phyloP scores from a whole-genome alignment of 805 yeast genomes.

The Helenozyma baotianmanensis region DNA sequence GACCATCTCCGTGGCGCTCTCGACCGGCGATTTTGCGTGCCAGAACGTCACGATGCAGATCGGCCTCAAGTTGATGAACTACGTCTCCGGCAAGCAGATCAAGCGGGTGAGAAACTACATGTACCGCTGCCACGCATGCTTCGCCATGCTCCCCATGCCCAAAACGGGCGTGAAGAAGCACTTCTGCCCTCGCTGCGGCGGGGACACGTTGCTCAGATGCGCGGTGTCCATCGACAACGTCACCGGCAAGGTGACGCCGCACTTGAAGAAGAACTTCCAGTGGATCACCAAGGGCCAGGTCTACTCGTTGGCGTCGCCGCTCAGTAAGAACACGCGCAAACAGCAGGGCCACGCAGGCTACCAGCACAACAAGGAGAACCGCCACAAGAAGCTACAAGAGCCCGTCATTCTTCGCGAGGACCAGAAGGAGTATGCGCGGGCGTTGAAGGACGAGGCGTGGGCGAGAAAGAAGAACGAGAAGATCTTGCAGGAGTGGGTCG shows the following conservation, averaged over 20 bases:
- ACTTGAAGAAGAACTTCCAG: slow-evolving; percentile 84
- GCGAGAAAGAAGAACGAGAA: slow-evolving; percentile 82
- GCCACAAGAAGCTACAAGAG: slow-evolving; percentile 44
- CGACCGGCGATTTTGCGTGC: slow-evolving; percentile 96
- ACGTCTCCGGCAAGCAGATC: slow-evolving; percentile 79
- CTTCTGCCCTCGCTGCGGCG: slow-evolving; percentile 95
- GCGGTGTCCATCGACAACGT: slow-evolving; percentile 78
- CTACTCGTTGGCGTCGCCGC: slow-evolving; percentile 82
- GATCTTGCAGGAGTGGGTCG: slow-evolving; percentile 80
- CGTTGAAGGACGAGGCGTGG: slow-evolving; percentile 85
- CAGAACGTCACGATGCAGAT: slow-evolving; percentile 92
- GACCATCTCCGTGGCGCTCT: slow-evolving; percentile 68
- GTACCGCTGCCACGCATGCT: slow-evolving; percentile 97
- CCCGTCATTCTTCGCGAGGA: slow-evolving; percentile 76
- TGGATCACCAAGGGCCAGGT: slow-evolving; percentile 89
- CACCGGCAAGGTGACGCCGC: slow-evolving; percentile 83
- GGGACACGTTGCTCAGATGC: slow-evolving; percentile 82
- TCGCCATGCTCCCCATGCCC: slow-evolving; percentile 73
- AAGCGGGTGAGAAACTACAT: slow-evolving; percentile 83
- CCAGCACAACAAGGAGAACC: slow-evolving; percentile 64
- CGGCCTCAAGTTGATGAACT: slow-evolving; percentile 81
- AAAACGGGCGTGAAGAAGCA: slow-evolving; percentile 73
- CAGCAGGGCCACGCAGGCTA: slow-evolving; percentile 74
- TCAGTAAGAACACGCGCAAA: slow-evolving; percentile 68
- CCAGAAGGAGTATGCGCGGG: slow-evolving; percentile 88